Evolutionary conservation across 306 rosid genomes (phyloP), one percentile per base, ranked within the genome.

Genomic region (Hippophae rhamnoides): DNA sequence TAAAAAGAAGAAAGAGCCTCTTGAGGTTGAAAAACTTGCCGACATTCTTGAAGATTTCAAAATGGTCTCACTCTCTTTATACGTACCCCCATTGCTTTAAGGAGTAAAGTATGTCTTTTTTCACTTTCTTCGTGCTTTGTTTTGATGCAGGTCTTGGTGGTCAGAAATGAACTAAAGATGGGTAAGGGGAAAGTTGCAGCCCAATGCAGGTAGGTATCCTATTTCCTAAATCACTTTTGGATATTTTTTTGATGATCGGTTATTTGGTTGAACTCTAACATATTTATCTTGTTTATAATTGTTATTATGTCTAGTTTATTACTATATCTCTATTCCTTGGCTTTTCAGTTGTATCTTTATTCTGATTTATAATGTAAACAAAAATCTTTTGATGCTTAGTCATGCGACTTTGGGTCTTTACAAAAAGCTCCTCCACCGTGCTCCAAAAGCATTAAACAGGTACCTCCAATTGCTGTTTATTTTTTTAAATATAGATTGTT

Each of bases 101-200:
- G 8, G 25, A 13, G 7, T 5, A 49, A 49, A 49, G 13, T 14
- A 11, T 56, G 54, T 12, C 7, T 6, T 18, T 52, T 48, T 25
- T 52, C 52, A 41, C 41, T 27, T 57, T 23, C 10, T 56, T 42
- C 23, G 6, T 18, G 23, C 25, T 23, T 38, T 13, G 41, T 61
- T 63, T 4, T 27, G 52, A 2, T 60, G 75, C 69, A 90, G 98
- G 79, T 90, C 60, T 82, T 92, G 56, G 96, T 92, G 13, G 99
- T 85, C 18, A 78, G 95, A 59, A 92, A 92, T 75, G 96, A 92
- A 78, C 85, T 92, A 47, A 92, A 92, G 81, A 92, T 92, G 96
- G 99, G 99, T 38, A 92, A 92, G 73, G 99, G 99, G 60, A 92
- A 92, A 60, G 85, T 92, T 78, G 96, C 88, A 10, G 96, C 99